Evolutionary conservation across 352 stramenopile species (phyloP).

Genomic region (Phytophthora agathidicida): DNA sequence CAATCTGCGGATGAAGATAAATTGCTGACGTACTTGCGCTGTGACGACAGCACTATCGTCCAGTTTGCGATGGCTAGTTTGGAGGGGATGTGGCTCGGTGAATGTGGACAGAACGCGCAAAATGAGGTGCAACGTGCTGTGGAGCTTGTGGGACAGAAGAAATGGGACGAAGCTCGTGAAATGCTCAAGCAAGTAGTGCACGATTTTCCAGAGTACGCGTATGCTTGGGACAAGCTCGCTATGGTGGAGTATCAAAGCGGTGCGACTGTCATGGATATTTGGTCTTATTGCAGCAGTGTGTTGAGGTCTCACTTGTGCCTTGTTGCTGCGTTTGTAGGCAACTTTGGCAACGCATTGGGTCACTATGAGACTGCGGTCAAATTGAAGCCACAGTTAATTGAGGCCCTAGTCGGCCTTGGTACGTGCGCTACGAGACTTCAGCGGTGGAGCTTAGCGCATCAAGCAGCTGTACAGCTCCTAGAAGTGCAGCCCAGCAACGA

Average conservation of each 20-base stretch:
- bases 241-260: constrained; percentile 64
- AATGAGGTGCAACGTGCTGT: constrained; percentile 46
- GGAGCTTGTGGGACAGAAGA: constrained; percentile 41
- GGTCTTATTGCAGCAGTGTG: not conserved
- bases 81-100: constrained; percentile 75
- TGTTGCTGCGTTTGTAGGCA: constrained; percentile 35
- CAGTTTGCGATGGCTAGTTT: constrained; percentile 74
- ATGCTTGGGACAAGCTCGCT: constrained; percentile 81
- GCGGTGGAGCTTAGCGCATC: constrained; percentile 66
- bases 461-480: constrained; percentile 57
- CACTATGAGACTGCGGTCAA: constrained; percentile 70
- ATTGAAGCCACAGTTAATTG: constrained; percentile 72
- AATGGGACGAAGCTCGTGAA: constrained; percentile 45
- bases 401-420: constrained; percentile 75
- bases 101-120: constrained; percentile 54
- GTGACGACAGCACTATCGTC: constrained; percentile 70
- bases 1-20: constrained; percentile 71
- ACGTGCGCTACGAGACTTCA: constrained; percentile 75
- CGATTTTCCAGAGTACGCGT: constrained; percentile 59
- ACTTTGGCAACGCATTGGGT: constrained; percentile 50
- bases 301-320: constrained; percentile 1
- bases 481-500: constrained; percentile 74
- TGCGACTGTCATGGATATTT: constrained; percentile 19
- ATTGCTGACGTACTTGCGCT: constrained; percentile 68
- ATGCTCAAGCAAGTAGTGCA: constrained; percentile 56